phyloP scores from a whole-genome alignment of 108 stramenopile species.

The Epithemia pelagica region DNA sequence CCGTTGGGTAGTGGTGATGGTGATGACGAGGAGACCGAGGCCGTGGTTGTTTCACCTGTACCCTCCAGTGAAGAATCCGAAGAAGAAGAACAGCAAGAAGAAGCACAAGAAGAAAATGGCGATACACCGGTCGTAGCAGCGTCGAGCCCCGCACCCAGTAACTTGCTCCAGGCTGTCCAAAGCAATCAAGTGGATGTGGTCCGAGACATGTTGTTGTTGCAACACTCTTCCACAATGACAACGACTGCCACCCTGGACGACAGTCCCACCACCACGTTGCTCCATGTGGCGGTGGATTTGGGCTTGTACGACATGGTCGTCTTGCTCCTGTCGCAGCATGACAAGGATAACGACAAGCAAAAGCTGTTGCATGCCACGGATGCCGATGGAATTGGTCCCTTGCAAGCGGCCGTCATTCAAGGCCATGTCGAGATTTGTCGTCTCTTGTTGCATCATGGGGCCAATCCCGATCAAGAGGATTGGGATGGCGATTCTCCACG shows the following conservation, averaged over 20 bases:
- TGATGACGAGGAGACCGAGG: no score
- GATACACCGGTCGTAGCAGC: neutral
- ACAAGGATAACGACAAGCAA: constrained; percentile 56
- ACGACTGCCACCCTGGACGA: no score
- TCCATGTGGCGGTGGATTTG: constrained; percentile 75
- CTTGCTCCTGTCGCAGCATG: constrained; percentile 46
- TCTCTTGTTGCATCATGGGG: constrained; percentile 56
- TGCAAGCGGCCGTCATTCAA: constrained; percentile 72
- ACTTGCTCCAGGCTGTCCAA: no score
- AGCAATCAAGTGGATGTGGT: no score
- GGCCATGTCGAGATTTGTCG: constrained; percentile 47
- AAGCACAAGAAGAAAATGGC: no score
- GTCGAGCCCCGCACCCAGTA: neutral
- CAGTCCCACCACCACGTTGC: constrained; percentile 31
- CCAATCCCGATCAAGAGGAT: constrained; percentile 72
- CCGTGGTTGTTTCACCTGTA: no score
- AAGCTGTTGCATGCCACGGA: no score
- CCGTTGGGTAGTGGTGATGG: no score
- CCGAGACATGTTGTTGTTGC: no score
- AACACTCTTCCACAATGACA: neutral
- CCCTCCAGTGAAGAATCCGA: no score
- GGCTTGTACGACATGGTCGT: constrained; percentile 49
- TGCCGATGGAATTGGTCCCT: constrained; percentile 63
- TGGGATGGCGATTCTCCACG: constrained; percentile 74
- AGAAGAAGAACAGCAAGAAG: no score